Conservation (phyloP, 345 rosid genomes). For the Pistacia atlantica region DNA sequence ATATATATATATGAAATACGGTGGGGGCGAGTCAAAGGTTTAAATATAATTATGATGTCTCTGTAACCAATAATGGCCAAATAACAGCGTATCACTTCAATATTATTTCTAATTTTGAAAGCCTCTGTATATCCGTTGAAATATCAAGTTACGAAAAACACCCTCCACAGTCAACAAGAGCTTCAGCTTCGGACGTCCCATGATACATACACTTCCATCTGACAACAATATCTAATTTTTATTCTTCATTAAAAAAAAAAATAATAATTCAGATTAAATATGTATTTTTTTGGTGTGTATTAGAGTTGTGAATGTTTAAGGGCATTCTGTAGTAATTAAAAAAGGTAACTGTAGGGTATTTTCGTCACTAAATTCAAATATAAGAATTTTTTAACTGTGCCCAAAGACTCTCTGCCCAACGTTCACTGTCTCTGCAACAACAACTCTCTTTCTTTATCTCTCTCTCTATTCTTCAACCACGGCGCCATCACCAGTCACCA, state of each 20-base stretch:
- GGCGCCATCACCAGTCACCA: not conserved
- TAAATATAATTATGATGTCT: no score
- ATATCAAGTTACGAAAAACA: constrained; percentile 17
- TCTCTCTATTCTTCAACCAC: not conserved
- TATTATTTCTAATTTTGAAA: not conserved
- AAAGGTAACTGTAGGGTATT: constrained; percentile 22
- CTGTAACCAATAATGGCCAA: no score
- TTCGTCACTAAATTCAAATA: constrained; percentile 26
- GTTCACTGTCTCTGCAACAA: constrained; percentile 4
- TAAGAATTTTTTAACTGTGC: not conserved
- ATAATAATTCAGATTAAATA: no score
- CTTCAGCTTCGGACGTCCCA: not conserved
- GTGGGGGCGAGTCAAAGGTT: no score
- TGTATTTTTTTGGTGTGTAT: not conserved
- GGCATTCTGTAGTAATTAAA: constrained; percentile 2
- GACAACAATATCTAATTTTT: not conserved
- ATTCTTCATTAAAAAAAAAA: no score
- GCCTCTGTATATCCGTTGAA: constrained; percentile 20
- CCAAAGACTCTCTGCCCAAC: constrained; percentile 37
- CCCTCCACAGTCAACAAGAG: constrained; percentile 7
- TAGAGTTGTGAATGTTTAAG: no score
- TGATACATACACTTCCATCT: not conserved
- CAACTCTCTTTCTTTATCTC: constrained; percentile 6
- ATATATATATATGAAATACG: no score
- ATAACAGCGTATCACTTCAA: no score